phyloP scores from a whole-genome alignment of 495 filamentous ascomycete species.

The Aspergillus conjunctus region DNA sequence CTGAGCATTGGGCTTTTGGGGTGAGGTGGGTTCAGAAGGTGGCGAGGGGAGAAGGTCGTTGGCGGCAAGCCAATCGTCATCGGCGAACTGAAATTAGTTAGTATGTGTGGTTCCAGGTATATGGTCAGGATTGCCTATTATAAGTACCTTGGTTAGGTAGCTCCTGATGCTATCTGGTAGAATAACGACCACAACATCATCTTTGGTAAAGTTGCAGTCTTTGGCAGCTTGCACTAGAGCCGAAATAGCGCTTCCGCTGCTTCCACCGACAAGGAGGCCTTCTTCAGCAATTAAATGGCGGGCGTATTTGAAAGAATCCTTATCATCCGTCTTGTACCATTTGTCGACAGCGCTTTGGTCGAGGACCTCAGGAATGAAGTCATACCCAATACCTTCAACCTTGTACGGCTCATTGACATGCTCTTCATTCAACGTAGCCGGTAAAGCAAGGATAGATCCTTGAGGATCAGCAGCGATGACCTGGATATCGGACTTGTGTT shows the following conservation, averaged over 20 bases:
- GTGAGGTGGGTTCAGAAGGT: constrained; percentile 51
- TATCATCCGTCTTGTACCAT: constrained; percentile 98
- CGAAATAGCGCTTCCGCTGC: constrained; percentile 88
- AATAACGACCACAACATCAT: constrained; percentile 85
- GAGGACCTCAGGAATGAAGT: constrained; percentile 94
- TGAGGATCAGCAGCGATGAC: constrained; percentile 90
- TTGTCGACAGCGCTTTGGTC: constrained; percentile 79
- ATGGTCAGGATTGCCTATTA: not conserved
- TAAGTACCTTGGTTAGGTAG: constrained; percentile 83
- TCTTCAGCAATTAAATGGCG: constrained; percentile 91
- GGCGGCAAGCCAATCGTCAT: constrained; percentile 96
- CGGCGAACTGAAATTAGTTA: constrained; percentile 67
- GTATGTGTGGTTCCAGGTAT: constrained; percentile 1
- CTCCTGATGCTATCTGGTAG: constrained; percentile 94
- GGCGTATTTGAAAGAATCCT: constrained; percentile 86
- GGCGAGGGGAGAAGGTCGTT: constrained; percentile 78
- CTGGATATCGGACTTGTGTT: constrained; percentile 80
- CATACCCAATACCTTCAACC: constrained; percentile 98
- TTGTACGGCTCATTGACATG: constrained; percentile 86
- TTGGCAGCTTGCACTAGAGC: constrained; percentile 78
- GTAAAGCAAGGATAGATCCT: constrained; percentile 84
- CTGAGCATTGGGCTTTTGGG: constrained; percentile 27
- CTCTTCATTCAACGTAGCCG: constrained; percentile 73
- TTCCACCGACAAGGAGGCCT: constrained; percentile 90
- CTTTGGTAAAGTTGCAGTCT: constrained; percentile 71